These are phyloP conservation scores for Glebionis coronaria DNA, from an alignment of 129 eudicot species.

Conservation along the genomic window DNA sequence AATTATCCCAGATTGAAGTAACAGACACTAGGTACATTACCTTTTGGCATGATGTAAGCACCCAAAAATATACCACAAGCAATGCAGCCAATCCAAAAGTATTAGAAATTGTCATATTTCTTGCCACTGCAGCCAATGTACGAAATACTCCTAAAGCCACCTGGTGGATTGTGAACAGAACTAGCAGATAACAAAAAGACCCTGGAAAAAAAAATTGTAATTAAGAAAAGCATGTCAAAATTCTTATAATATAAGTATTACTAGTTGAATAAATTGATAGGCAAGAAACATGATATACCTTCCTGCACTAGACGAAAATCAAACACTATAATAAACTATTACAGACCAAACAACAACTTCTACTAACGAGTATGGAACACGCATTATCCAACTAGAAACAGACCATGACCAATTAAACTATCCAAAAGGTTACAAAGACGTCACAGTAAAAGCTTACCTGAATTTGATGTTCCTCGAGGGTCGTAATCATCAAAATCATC, in stretches of 20 bases:
- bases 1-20: not conserved
- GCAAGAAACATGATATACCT: conserved; percentile 41
- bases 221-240: conserved; percentile 8
- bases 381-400: conserved; percentile 62
- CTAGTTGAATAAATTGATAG: not conserved
- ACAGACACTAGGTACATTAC: conserved; percentile 25
- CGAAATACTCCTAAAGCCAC: conserved; percentile 91
- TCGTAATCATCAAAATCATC: too few relatives aligned
- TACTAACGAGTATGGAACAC: conserved; percentile 75
- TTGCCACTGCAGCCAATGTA: conserved; percentile 58
- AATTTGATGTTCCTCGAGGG: too few relatives aligned
- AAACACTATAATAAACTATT: conserved; percentile 66
- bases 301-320: conserved; percentile 64
- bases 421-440: too few relatives aligned
- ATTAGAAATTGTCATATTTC: conserved; percentile 70
- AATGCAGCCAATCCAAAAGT: conserved; percentile 74
- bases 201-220: conserved; percentile 56
- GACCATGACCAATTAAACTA: conserved; percentile 99
- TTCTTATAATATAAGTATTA: conserved; percentile 1
- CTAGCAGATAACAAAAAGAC: conserved; percentile 61
- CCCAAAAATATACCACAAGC: conserved; percentile 61
- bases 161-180: conserved; percentile 80
- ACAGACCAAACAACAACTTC: conserved; percentile 82
- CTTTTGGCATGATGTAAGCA: conserved; percentile 76
- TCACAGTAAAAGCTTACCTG: too few relatives aligned